Evolutionary conservation across 2,329 filamentous ascomycete species (phyloP).

Genomic region (Pestalotiopsis sp.): DNA sequence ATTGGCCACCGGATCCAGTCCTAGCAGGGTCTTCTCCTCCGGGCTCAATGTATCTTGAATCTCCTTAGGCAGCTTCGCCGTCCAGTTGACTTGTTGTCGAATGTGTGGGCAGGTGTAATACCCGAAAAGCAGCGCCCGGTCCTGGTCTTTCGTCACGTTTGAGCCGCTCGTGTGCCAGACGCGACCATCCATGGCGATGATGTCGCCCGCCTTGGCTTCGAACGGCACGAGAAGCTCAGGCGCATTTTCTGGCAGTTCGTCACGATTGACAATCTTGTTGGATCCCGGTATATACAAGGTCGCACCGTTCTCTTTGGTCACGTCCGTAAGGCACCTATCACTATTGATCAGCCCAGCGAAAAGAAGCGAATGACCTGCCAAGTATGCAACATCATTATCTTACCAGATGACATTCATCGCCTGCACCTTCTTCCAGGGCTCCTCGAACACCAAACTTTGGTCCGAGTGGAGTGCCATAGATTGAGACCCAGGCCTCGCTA

Average conservation of each 20-base stretch:
- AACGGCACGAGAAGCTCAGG: conserved; percentile 29
- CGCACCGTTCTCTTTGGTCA: conserved; percentile 30
- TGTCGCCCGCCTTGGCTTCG: conserved; percentile 32
- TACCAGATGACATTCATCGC: conserved; percentile 30
- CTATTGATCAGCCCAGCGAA: neutral
- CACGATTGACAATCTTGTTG: conserved; percentile 13
- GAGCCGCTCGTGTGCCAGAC: conserved; percentile 35
- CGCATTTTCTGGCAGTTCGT: conserved; percentile 24
- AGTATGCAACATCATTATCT: neutral
- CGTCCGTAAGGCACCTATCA: conserved; percentile 28
- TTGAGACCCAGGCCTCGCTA: conserved; percentile 31
- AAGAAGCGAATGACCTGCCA: neutral
- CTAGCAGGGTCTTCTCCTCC: conserved; percentile 31
- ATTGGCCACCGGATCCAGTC: conserved; percentile 19
- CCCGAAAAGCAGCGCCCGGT: conserved; percentile 33
- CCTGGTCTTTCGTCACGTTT: conserved; percentile 31
- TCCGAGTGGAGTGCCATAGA: conserved; percentile 35
- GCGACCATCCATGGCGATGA: conserved; percentile 33
- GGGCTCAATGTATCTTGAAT: conserved; percentile 23
- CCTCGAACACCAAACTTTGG: conserved; percentile 31
- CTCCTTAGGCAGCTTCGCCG: conserved; percentile 28
- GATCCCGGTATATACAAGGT: conserved; percentile 22
- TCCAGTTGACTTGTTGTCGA: conserved; percentile 34
- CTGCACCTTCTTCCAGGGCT: conserved; percentile 29
- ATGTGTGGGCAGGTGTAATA: conserved; percentile 32